Evolutionary conservation across 768 basidiomycete genomes (phyloP).

Genomic region (Psilocybe azurescens): DNA sequence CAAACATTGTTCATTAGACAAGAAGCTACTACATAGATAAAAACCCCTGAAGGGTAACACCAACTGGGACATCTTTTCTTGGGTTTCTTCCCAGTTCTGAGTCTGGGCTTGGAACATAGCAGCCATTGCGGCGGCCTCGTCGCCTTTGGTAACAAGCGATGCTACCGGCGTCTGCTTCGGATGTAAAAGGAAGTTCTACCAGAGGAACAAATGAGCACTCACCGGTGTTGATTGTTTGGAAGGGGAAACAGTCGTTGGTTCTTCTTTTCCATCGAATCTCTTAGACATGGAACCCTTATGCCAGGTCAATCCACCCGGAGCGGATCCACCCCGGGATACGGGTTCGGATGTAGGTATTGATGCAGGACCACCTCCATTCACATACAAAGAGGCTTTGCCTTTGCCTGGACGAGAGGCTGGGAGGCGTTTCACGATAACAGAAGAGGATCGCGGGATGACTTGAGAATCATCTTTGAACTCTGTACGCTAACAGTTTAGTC

Average conservation of each 20-base stretch:
- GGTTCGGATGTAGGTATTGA: conserved; percentile 53
- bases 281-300: conserved; percentile 82
- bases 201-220: conserved; percentile 17
- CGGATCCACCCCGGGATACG: conserved; percentile 40
- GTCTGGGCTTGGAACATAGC: conserved; percentile 97
- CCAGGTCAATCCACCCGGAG: conserved; percentile 50
- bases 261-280: conserved; percentile 89
- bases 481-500: conserved; percentile 33
- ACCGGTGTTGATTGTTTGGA: conserved; percentile 39
- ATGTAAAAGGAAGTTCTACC: conserved; percentile 1
- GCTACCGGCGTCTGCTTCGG: conserved; percentile 37
- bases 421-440: conserved; percentile 90
- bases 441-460: conserved; percentile 93
- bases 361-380: conserved; percentile 50
- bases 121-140: conserved; percentile 95
- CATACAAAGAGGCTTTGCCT: conserved; percentile 82
- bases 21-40: conserved; percentile 69
- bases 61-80: conserved; percentile 99
- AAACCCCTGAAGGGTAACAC: conserved; percentile 68
- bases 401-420: conserved; percentile 83
- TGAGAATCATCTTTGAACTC: conserved; percentile 92
- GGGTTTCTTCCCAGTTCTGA: conserved; percentile 97
- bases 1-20: conserved; percentile 74
- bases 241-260: conserved; percentile 38
- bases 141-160: conserved; percentile 57